phyloP scores from a whole-genome alignment of 345 rosid genomes.

The Ceriops zippeliana region DNA sequence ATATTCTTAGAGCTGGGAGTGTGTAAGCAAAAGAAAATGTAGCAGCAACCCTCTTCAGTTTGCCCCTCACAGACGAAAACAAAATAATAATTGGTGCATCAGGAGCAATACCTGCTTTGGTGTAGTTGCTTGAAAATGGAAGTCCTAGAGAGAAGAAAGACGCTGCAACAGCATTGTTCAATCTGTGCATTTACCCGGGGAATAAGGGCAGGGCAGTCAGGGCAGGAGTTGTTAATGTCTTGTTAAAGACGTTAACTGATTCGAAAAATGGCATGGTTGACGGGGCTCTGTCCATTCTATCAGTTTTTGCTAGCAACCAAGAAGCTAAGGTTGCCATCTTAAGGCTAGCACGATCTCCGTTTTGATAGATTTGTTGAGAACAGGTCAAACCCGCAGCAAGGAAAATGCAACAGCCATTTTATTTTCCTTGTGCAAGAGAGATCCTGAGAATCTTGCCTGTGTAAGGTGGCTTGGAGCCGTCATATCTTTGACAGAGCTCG shows the following conservation, averaged over 20 bases:
- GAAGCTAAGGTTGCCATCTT: constrained; percentile 70
- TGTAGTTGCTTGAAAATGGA: constrained; percentile 65
- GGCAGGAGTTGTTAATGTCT: constrained; percentile 68
- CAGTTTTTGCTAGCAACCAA: constrained; percentile 67
- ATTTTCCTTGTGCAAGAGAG: constrained; percentile 84
- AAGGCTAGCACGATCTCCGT: constrained; percentile 58
- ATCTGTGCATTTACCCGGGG: constrained; percentile 77
- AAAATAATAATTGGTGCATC: constrained; percentile 85
- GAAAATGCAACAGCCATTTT: constrained; percentile 87
- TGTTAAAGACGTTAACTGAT: constrained; percentile 64
- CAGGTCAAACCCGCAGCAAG: constrained; percentile 61
- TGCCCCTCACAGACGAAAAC: constrained; percentile 86
- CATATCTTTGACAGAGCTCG: constrained; percentile 72
- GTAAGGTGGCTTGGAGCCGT: constrained; percentile 80
- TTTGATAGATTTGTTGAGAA: constrained; percentile 57
- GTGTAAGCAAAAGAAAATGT: constrained; percentile 91
- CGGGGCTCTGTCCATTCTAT: constrained; percentile 75
- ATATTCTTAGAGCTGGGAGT: constrained; percentile 77
- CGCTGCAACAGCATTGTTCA: constrained; percentile 89
- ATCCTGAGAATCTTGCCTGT: constrained; percentile 53
- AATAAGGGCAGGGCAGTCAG: constrained; percentile 88
- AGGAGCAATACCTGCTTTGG: constrained; percentile 79
- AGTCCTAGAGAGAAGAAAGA: constrained; percentile 86
- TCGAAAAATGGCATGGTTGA: constrained; percentile 63
- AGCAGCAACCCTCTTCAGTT: constrained; percentile 91